Percentiles rank a stretch among this genome's conserved stretches.
These are phyloP conservation scores for Colletotrichum sojae DNA, from an alignment of 2,329 filamentous ascomycete species.

Conservation along the genomic window DNA sequence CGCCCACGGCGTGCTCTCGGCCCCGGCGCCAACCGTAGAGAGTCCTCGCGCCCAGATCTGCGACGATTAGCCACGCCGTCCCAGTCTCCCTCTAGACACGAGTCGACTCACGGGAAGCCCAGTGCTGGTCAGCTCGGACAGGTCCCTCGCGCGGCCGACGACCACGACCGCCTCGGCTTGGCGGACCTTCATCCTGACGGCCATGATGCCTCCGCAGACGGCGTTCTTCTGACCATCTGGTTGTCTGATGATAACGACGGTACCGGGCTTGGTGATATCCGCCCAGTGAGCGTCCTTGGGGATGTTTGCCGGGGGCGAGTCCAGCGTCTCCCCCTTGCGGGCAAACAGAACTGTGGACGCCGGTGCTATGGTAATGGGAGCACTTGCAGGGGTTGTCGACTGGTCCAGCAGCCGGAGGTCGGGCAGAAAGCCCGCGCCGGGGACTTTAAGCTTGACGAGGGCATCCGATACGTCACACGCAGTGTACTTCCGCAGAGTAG, in stretches of 20 bases:
- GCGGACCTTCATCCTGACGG: conserved; percentile 74
- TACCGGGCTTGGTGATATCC: conserved; percentile 72
- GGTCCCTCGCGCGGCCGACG: conserved; percentile 76
- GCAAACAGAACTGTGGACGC: conserved; percentile 76
- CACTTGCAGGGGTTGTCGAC: conserved; percentile 43
- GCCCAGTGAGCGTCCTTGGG: conserved; percentile 76
- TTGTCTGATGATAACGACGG: conserved; percentile 77
- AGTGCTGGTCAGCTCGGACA: conserved; percentile 70
- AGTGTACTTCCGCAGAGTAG: conserved; percentile 54
- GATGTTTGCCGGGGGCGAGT: conserved; percentile 61
- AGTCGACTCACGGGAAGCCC: conserved; percentile 67
- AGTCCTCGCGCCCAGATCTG: conserved; percentile 70
- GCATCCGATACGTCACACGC: conserved; percentile 79
- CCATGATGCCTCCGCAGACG: conserved; percentile 84
- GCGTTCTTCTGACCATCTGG: conserved; percentile 77
- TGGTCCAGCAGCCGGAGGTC: conserved; percentile 62
- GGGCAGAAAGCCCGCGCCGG: conserved; percentile 76
- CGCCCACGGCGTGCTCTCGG: conserved; percentile 69
- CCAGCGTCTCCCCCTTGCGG: conserved; percentile 64
- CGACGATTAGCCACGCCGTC: conserved; percentile 22
- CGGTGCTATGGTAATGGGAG: conserved; percentile 60
- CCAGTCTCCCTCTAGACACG: conserved; percentile 1
- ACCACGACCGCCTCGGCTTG: conserved; percentile 75
- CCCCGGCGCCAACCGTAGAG: conserved; percentile 71
- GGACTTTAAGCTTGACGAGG: conserved; percentile 77